Evolutionary conservation across 2,329 filamentous ascomycete species (phyloP).

Genomic region (Botrytis elliptica): DNA sequence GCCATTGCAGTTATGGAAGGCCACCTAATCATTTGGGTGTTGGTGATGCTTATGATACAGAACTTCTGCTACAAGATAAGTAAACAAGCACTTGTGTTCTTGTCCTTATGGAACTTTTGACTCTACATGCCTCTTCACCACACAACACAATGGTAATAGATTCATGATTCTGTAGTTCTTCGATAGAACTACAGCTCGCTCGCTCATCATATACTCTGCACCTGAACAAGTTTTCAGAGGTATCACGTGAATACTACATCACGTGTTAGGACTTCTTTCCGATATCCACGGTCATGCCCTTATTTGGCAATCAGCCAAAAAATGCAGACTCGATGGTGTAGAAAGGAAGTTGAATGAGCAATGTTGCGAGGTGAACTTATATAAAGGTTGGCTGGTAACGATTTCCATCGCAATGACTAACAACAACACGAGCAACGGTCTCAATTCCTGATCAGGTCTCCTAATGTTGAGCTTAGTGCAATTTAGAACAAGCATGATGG

Average conservation of each 20-base stretch:
- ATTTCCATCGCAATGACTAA: neutral
- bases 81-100: neutral
- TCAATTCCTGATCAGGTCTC: neutral
- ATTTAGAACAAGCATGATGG: neutral
- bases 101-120: neutral
- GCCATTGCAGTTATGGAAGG: neutral
- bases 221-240: no score
- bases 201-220: neutral
- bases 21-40: neutral
- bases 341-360: neutral
- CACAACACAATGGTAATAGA: neutral
- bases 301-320: no score
- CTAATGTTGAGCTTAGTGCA: neutral
- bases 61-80: neutral
- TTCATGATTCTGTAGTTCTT: neutral
- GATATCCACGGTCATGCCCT: no score
- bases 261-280: neutral
- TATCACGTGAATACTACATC: rapidly evolving
- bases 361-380: neutral
- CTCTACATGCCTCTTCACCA: neutral
- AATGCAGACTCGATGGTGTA: neutral
- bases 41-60: neutral
- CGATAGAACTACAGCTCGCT: neutral
- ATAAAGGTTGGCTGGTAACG: neutral
- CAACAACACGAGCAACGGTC: neutral